Percentiles rank a stretch among this genome's conserved stretches.
Conservation (phyloP, 73 alveolate species). For the Paramecium sexaurelia region DNA sequence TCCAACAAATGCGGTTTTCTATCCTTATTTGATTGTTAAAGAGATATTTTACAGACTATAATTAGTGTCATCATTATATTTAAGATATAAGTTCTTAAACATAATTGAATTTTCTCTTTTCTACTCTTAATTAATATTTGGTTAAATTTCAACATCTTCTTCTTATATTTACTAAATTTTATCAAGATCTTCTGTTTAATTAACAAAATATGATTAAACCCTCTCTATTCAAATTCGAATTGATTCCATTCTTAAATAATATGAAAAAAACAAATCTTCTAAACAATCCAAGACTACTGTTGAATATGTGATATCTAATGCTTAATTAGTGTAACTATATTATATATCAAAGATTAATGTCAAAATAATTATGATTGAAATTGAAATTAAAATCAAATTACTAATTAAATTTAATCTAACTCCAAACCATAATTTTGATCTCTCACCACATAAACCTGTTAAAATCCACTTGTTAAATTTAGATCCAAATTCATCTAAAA, state of each 20-base stretch:
- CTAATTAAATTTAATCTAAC: background rate
- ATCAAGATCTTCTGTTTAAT: slow-evolving; percentile 13
- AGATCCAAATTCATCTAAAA: background rate
- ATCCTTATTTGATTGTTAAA: background rate
- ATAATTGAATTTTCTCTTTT: too few species aligned
- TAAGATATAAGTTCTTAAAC: too few species aligned
- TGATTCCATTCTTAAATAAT: background rate
- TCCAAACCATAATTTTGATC: background rate
- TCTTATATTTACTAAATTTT: too few species aligned
- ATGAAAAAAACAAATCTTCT: background rate
- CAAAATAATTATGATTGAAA: background rate
- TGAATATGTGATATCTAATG: background rate
- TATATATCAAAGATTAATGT: background rate
- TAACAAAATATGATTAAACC: background rate
- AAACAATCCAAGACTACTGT: background rate
- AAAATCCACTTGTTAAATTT: background rate
- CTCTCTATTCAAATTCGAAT: background rate
- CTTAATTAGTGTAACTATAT: background rate
- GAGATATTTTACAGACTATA: slow-evolving; percentile 3
- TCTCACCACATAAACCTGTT: background rate
- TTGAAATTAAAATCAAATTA: background rate
- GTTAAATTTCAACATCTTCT: too few species aligned
- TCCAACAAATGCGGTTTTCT: slow-evolving; percentile 83
- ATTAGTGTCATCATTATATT: background rate
- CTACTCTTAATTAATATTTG: too few species aligned